These are phyloP conservation scores for Jamesozyma hellenica DNA, from an alignment of 805 yeast genomes.

Conservation along the genomic window DNA sequence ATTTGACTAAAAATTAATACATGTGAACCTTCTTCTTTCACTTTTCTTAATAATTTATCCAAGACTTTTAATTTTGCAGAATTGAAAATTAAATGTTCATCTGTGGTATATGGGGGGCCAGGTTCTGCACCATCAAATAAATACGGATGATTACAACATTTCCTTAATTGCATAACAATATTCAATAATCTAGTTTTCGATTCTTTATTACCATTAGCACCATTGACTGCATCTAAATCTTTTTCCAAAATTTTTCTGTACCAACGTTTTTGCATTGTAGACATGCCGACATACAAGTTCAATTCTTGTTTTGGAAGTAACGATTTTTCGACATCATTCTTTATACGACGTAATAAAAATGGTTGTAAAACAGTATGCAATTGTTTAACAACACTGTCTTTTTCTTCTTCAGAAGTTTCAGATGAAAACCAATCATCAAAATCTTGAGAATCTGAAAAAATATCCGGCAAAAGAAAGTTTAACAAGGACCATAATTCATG, in stretches of 20 bases:
- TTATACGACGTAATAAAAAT: conserved; percentile 64
- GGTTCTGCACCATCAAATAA: conserved; percentile 83
- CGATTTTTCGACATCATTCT: conserved; percentile 73
- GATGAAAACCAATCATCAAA: conserved; percentile 68
- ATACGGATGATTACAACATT: conserved; percentile 81
- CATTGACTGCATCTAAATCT: conserved; percentile 77
- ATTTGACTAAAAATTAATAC: conserved; percentile 74
- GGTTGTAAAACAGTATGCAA: conserved; percentile 70
- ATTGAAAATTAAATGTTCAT: conserved; percentile 68
- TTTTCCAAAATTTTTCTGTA: conserved; percentile 67
- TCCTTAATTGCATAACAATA: conserved; percentile 76
- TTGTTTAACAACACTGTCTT: conserved; percentile 51
- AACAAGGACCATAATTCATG: conserved; percentile 76
- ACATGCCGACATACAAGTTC: conserved; percentile 64
- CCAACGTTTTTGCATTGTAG: conserved; percentile 72
- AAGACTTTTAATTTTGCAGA: conserved; percentile 63
- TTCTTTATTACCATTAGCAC: conserved; percentile 66
- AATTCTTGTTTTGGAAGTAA: conserved; percentile 65
- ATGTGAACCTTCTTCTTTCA: conserved; percentile 61
- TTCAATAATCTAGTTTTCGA: conserved; percentile 66
- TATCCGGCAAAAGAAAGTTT: conserved; percentile 69
- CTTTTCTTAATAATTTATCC: conserved; percentile 54
- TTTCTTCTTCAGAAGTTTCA: conserved; percentile 32
- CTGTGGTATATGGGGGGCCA: conserved; percentile 81
- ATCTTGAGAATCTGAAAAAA: conserved; percentile 60